These are phyloP conservation scores for Geotrichum fermentans DNA, from an alignment of 1,139 yeast genomes.

Conservation along the genomic window DNA sequence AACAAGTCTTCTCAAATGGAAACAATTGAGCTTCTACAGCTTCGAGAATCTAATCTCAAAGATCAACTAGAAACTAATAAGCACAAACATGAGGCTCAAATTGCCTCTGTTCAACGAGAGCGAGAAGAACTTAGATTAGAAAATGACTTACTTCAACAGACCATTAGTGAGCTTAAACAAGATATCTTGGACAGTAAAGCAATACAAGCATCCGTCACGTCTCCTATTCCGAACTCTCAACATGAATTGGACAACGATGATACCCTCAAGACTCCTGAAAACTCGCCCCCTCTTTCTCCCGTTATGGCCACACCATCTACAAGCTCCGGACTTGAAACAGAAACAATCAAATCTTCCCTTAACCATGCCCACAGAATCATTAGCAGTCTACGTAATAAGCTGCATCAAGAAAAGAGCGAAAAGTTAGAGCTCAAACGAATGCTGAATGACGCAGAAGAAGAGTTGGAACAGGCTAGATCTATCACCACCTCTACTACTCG, in stretches of 20 bases:
- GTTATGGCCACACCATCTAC: constrained; percentile 46
- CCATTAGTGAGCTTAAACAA: constrained; percentile 19
- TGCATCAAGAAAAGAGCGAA: constrained; percentile 37
- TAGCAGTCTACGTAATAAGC: constrained; percentile 29
- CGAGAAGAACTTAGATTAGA: constrained; percentile 29
- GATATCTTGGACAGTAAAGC: constrained; percentile 34
- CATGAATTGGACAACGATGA: background rate
- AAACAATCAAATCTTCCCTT: constrained; percentile 62
- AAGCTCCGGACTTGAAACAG: constrained; percentile 56
- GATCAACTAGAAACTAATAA: constrained; percentile 29
- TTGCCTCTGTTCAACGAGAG: constrained; percentile 22
- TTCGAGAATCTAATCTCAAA: constrained; percentile 30
- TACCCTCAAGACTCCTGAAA: constrained; percentile 34
- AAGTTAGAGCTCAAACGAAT: constrained; percentile 35
- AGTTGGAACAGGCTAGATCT: constrained; percentile 19
- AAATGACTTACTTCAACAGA: constrained; percentile 25
- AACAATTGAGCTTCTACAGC: constrained; percentile 31
- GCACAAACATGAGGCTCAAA: constrained; percentile 26
- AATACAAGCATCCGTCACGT: background rate
- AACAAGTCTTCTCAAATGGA: constrained; percentile 32
- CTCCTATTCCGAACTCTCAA: background rate
- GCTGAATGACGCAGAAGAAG: constrained; percentile 29
- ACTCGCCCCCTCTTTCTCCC: constrained; percentile 43
- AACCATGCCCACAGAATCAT: constrained; percentile 54
- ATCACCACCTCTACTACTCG: background rate